Percentiles rank a stretch among this genome's conserved stretches.
These are phyloP conservation scores for Colletotrichum australisinense DNA, from an alignment of 2,329 filamentous ascomycete genomes.

Conservation along the genomic window DNA sequence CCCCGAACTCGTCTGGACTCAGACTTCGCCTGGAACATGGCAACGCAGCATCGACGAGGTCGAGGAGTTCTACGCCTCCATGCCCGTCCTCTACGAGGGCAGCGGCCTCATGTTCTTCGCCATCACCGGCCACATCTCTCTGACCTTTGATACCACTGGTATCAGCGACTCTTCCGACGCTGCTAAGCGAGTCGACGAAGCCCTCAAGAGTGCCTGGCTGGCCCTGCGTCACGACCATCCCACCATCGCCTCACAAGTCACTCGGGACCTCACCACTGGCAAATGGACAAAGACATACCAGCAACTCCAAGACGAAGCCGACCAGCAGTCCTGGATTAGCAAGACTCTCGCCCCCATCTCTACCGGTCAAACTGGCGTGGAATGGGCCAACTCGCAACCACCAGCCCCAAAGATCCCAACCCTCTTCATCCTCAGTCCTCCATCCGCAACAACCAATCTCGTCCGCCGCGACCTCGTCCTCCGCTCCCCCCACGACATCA, in stretches of 20 bases:
- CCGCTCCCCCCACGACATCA: constrained; percentile 51
- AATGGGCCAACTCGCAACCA: constrained; percentile 50
- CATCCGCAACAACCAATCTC: neutral
- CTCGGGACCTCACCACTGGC: constrained; percentile 31
- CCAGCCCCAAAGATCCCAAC: constrained; percentile 46
- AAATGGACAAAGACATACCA: constrained; percentile 45
- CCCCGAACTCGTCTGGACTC: constrained; percentile 40
- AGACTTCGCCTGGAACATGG: constrained; percentile 44
- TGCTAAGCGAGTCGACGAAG: constrained; percentile 40
- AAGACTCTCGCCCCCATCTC: constrained; percentile 44
- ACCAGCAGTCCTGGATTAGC: constrained; percentile 42
- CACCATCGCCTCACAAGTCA: constrained; percentile 45
- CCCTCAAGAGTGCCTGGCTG: constrained; percentile 48
- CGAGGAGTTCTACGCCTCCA: constrained; percentile 52
- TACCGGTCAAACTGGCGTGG: constrained; percentile 39
- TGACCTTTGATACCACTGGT: constrained; percentile 38
- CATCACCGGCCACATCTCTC: constrained; percentile 52
- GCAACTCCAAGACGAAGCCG: constrained; percentile 6
- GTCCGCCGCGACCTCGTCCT: constrained; percentile 47
- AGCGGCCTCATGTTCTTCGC: constrained; percentile 54
- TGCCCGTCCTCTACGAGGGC: constrained; percentile 47
- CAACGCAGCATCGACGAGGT: constrained; percentile 52
- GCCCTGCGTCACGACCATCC: constrained; percentile 47
- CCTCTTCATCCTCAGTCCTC: constrained; percentile 45
- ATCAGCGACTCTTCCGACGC: neutral